A percentile compares a stretch with the other conserved stretches of the same genome.
Conservation (phyloP, 441 rosid species). For the Erodium chrysanthum region DNA sequence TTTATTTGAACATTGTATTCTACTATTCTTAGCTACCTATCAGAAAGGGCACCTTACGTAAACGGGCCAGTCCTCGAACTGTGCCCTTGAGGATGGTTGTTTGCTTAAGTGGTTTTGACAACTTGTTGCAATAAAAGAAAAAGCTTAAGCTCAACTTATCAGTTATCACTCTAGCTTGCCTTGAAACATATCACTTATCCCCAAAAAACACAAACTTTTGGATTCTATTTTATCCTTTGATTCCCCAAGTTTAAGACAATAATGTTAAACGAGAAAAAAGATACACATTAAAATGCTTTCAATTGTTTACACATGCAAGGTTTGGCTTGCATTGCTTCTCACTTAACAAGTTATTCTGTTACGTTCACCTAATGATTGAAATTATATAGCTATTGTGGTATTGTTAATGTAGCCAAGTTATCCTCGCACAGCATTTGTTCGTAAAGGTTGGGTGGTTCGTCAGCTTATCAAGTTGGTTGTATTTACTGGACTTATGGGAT, state of each 20-base stretch:
- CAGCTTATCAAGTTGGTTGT: constrained; percentile 70
- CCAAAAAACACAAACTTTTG: not conserved
- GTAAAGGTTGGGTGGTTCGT: constrained; percentile 88
- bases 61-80: too few relatives aligned
- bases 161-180: not conserved
- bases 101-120: not conserved
- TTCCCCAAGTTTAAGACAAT: not conserved
- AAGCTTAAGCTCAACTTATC: not conserved
- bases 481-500: constrained; percentile 92
- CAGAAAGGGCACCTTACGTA: too few relatives aligned
- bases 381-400: not conserved
- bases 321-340: not conserved
- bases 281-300: not conserved
- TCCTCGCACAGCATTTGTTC: constrained; percentile 67
- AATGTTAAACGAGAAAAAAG: not conserved
- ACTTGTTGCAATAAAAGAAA: not conserved
- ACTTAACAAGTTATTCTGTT: not conserved
- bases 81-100: too few relatives aligned
- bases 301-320: too few relatives aligned
- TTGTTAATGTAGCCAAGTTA: constrained; percentile 45
- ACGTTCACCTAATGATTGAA: not conserved
- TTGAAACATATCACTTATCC: not conserved
- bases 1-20: too few relatives aligned
- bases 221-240: not conserved
- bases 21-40: too few relatives aligned